phyloP scores from a whole-genome alignment of 768 basidiomycete genomes.

The Plicaturopsis crispa region DNA sequence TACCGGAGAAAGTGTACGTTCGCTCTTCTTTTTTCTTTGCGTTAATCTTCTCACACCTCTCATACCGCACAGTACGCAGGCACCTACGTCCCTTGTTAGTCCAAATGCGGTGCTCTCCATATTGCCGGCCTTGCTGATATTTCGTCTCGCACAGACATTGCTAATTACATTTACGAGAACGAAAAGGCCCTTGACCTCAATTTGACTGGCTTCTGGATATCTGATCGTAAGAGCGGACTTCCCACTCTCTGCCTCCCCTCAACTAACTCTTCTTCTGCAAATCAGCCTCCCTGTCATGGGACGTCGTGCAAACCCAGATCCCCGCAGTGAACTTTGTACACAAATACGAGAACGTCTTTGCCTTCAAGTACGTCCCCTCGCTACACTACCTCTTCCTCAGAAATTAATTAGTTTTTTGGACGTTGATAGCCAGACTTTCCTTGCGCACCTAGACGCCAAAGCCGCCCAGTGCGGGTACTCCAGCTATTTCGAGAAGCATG shows the following conservation, averaged over 20 bases:
- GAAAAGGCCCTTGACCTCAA: conserved; percentile 40
- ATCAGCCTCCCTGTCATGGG: conserved; percentile 37
- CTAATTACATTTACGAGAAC: conserved; percentile 63
- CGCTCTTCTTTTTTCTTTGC: too few relatives aligned
- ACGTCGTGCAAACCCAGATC: conserved; percentile 60
- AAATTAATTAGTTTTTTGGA: conserved; percentile 2
- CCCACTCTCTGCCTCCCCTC: background rate
- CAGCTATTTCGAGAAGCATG: conserved; percentile 51
- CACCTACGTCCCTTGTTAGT: conserved; percentile 53
- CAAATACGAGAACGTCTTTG: conserved; percentile 62
- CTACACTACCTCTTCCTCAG: background rate
- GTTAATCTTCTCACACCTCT: background rate
- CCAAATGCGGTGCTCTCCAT: too few relatives aligned
- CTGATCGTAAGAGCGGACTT: conserved; percentile 66
- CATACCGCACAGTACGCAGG: conserved; percentile 55
- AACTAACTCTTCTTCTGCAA: background rate
- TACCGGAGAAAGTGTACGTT: conserved; percentile 66
- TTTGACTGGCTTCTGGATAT: conserved; percentile 66
- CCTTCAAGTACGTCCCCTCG: conserved; percentile 51
- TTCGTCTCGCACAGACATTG: conserved; percentile 72
- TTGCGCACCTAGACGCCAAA: conserved; percentile 45
- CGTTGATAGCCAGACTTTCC: conserved; percentile 54
- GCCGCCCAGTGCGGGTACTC: conserved; percentile 55
- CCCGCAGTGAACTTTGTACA: conserved; percentile 70
- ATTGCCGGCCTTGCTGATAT: background rate